Evolutionary conservation across 495 filamentous ascomycete species (phyloP).

Genomic region (Darksidea phi): DNA sequence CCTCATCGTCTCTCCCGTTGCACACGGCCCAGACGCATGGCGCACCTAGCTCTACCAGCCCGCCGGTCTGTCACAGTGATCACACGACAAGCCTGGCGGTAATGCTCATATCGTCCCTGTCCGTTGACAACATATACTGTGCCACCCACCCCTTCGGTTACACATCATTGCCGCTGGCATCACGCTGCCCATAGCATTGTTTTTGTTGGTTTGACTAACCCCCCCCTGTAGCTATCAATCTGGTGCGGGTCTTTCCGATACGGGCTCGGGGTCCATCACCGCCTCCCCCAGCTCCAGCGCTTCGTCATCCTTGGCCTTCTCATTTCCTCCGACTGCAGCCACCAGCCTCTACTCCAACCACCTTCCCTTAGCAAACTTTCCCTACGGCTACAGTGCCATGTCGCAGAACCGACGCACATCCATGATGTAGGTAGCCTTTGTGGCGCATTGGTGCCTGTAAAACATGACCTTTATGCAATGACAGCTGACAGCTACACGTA

Average conservation of each 20-base stretch:
- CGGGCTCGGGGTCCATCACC: constrained; percentile 42
- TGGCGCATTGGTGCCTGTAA: constrained; percentile 33
- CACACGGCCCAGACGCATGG: constrained; percentile 37
- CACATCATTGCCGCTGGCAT: constrained; percentile 37
- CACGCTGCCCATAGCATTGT: constrained; percentile 27
- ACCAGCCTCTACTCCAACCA: constrained; percentile 21
- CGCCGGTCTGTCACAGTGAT: constrained; percentile 38
- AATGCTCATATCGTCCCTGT: constrained; percentile 35
- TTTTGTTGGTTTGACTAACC: constrained; percentile 36
- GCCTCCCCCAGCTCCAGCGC: constrained; percentile 42
- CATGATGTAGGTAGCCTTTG: constrained; percentile 41
- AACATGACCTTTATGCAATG: constrained; percentile 36
- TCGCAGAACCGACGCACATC: constrained; percentile 32
- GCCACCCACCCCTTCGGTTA: constrained; percentile 37
- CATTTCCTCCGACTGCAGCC: constrained; percentile 24
- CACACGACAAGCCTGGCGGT: constrained; percentile 39
- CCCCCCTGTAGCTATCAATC: constrained; percentile 38
- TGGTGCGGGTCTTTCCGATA: constrained; percentile 38
- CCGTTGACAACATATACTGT: constrained; percentile 36
- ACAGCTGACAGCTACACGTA: constrained; percentile 38
- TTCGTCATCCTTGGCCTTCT: constrained; percentile 39
- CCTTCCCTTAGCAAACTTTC: constrained; percentile 27
- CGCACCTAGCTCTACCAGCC: constrained; percentile 35
- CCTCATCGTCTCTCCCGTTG: constrained; percentile 29
- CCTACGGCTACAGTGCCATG: constrained; percentile 35